A percentile compares a stretch with the other conserved stretches of the same genome.
Evolutionary conservation across 1,139 yeast genomes (phyloP).

Genomic region (Sugiyamaella japonica): DNA sequence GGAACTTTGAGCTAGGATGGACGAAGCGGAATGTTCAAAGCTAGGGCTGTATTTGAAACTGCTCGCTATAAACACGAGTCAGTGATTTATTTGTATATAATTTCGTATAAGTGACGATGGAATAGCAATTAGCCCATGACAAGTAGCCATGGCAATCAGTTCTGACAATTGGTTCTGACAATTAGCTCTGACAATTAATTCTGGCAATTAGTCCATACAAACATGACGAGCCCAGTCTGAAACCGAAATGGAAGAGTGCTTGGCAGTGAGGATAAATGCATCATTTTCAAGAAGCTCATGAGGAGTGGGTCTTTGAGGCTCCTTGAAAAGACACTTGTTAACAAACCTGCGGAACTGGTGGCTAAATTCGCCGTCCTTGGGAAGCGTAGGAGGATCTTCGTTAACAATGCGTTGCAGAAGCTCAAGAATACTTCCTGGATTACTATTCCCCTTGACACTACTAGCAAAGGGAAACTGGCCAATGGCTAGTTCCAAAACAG

Average conservation of each 20-base stretch:
- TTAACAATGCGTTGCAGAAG: conserved; percentile 88
- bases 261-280: conserved; percentile 50
- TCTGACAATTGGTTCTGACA: too few relatives aligned
- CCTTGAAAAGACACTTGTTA: conserved; percentile 69
- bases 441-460: conserved; percentile 24
- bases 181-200: too few relatives aligned
- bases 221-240: conserved; percentile 50
- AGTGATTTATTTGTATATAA: too few relatives aligned
- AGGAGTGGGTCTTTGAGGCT: conserved; percentile 61
- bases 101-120: too few relatives aligned
- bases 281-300: conserved; percentile 51
- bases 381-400: conserved; percentile 82
- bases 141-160: too few relatives aligned
- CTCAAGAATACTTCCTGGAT: conserved; percentile 75
- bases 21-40: too few relatives aligned
- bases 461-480: conserved; percentile 67
- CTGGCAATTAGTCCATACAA: conserved; percentile 6
- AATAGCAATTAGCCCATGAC: too few relatives aligned
- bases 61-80: too few relatives aligned
- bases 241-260: conserved; percentile 46
- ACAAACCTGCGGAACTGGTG: conserved; percentile 60
- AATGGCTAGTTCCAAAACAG: conserved; percentile 82
- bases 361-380: conserved; percentile 45
- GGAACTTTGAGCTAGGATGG: too few relatives aligned
- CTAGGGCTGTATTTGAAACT: too few relatives aligned